Conservation (phyloP, 75 land plant genomes). For the Pseudotsuga menziesii region DNA sequence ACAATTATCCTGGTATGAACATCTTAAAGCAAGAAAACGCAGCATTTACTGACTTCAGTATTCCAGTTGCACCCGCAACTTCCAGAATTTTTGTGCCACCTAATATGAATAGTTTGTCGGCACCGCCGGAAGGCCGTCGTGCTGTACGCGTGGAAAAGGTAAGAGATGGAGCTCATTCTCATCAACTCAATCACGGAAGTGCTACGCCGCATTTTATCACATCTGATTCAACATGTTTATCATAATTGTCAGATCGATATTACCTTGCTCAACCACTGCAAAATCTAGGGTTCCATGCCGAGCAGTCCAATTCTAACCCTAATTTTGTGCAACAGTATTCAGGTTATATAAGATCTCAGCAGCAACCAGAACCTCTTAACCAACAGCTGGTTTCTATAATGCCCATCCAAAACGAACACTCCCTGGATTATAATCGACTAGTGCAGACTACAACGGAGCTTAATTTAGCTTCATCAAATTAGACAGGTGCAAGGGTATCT, state of each 20-base stretch:
- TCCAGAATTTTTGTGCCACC: background rate
- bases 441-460: background rate
- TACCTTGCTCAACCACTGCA: background rate
- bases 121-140: background rate
- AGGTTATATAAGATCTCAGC: background rate
- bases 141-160: too few species aligned
- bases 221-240: background rate
- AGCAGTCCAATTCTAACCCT: background rate
- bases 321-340: background rate
- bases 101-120: background rate
- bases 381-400: background rate
- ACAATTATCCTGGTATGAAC: background rate
- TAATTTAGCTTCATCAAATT: background rate
- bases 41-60: background rate
- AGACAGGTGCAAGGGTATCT: background rate
- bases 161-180: background rate
- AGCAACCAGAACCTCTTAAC: background rate
- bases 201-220: too few species aligned
- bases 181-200: background rate
- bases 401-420: background rate
- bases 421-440: background rate
- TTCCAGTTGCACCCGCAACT: background rate
- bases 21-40: background rate
- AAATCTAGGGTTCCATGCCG: background rate
- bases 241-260: background rate